A percentile compares a stretch with the other conserved stretches of the same genome.
phyloP scores from a whole-genome alignment of 768 basidiomycete genomes.

The Clathrus columnatus region DNA sequence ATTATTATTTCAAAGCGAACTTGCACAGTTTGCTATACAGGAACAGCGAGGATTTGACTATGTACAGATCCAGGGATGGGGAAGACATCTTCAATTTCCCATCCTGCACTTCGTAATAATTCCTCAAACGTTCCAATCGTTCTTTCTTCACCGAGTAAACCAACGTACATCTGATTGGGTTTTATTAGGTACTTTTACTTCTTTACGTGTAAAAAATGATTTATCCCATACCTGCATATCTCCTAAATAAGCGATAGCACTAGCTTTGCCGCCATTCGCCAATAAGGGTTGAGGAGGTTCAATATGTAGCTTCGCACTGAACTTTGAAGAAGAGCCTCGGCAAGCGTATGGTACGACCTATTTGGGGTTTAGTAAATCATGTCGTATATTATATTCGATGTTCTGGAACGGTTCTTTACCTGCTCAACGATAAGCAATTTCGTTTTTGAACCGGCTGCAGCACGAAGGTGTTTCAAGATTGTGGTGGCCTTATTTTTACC shows the following conservation, averaged over 20 bases:
- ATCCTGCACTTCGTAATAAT: conserved; percentile 3
- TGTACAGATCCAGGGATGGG: neutral
- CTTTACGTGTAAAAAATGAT: too few relatives aligned
- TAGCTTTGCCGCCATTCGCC: conserved; percentile 17
- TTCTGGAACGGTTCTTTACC: neutral
- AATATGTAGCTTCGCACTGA: conserved; percentile 1
- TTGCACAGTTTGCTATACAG: too few relatives aligned
- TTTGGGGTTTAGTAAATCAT: neutral
- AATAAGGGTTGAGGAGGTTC: conserved; percentile 18
- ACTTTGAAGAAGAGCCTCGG: conserved; percentile 2
- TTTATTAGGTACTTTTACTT: too few relatives aligned
- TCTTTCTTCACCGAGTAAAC: conserved; percentile 4
- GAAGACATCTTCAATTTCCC: conserved; percentile 1
- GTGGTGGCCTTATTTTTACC: conserved; percentile 5
- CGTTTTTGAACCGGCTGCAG: conserved; percentile 17
- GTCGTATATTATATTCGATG: too few relatives aligned
- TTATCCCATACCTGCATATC: neutral
- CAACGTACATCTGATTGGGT: neutral
- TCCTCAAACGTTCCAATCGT: neutral
- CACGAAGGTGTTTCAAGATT: conserved; percentile 17
- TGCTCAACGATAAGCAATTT: conserved; percentile 22
- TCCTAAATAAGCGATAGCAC: conserved; percentile 4
- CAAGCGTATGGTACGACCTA: conserved; percentile 11
- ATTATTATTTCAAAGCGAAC: too few relatives aligned
- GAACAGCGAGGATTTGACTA: neutral